Base-by-base conservation (phyloP, 345 rosid species). In the Eucalyptus sp. region DNA sequence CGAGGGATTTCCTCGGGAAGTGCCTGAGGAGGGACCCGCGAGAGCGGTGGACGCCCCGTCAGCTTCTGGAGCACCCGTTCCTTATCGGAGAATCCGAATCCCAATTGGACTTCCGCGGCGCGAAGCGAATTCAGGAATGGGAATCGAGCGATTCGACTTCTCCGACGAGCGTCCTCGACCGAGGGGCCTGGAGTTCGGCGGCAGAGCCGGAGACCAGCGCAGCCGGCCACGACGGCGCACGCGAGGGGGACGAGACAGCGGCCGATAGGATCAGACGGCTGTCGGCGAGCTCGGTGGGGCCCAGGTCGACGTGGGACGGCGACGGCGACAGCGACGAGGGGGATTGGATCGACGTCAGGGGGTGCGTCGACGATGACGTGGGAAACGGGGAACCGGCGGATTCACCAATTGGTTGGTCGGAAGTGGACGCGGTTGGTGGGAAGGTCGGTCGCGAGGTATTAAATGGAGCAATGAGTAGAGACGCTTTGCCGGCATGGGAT, bases 91-190 rank as follows among this genome's bases (percentile, higher is more conserved):
- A 85, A 91, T 43, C 90, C 46, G 33, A 87, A 80, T 60, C 49
- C 14, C 27, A 41, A 76, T 20, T 18, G 27, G 48, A 41, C 46
- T 41, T 80, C 60, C 79, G 90, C 49, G 87, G 37, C 5, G 25
- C 86, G 58, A 92, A 92, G 90, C 93, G 91, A 88, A 87, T 49
- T 50, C 91, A 90, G 89, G 95, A 93, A 50, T 86, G 90, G 31
- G 90, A 71, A 52, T 87, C 92, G 44, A 87, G 66, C 84, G 48
- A 15, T 37, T 37, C 83, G 83, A 5, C 83, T 50, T 97, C 99
- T 87, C 99, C 99, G 50, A 96, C 98, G 50, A 94, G 97, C 86
- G 92, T 95, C 88, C 94, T 94, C 87, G 98, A 97, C 89, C 96
- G 91, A 87, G 91, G 90, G 49, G 86, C 94, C 56, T 95, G 99